Evolutionary conservation across 768 basidiomycete species (phyloP), one percentile per base, ranked within the genome.

Genomic region (Macrolepiota fuliginosa): DNA sequence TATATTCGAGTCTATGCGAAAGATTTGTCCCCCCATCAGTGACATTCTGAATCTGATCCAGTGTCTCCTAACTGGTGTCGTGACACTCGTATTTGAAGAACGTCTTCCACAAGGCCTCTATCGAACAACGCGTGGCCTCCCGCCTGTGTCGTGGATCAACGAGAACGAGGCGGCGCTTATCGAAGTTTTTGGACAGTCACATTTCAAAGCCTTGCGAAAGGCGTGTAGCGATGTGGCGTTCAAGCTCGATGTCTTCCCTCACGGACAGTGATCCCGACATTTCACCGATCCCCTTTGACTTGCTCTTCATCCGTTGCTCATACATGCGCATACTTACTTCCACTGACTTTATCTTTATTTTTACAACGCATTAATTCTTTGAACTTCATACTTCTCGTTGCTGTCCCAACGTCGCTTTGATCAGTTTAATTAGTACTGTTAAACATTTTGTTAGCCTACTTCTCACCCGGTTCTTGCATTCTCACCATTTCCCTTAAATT

Each of bases 11-110:
- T 86, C 84, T 29, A 81, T 88, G 59, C 80, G 88, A 36, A 86
- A 87, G 72, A 83, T 86, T 65, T 83, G 85, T 58, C 81, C 83
- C 32, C 88, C 88, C 52, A 82, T 90, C 71, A 84, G 81, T 73
- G 88, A 89, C 71, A 86, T 90, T 66, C 77, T 89, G 62, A 81
- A 81, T 70, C 80, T 90, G 61, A 71, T 89, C 42, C 88, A 90
- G 69, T 90, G 88, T 67, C 84, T 90, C 45, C 82, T 90, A 68
- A 89, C 88, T 61, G 88, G 88, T 66, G 70, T 90, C 54, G 82
- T 89, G 70, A 86, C 87, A 52, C 77, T 92, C 59, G 83, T 86
- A 65, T 87, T 88, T 67, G 90, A 92, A 69, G 92, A 93, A 69
- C 79, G 82, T 65, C 76, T 89, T n/a, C 83, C 85, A 17, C 79